These are phyloP conservation scores for Cornus controversa DNA, from an alignment of 148 eudicot species.

Conservation along the genomic window DNA sequence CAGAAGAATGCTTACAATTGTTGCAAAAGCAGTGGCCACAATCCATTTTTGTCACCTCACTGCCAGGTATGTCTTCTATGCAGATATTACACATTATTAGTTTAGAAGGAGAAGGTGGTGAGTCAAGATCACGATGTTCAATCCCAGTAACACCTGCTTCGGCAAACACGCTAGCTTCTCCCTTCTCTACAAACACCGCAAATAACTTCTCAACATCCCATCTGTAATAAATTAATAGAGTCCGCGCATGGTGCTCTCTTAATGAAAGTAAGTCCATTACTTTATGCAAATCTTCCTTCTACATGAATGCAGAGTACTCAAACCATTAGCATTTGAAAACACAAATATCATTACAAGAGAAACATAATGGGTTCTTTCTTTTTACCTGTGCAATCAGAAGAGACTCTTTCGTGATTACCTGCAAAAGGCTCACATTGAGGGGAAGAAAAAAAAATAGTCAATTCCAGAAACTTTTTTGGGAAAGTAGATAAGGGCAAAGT, in stretches of 20 bases:
- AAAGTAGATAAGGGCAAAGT: background rate
- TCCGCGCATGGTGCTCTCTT: conserved; percentile 64
- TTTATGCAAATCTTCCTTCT: conserved; percentile 65
- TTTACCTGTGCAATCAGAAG: conserved; percentile 65
- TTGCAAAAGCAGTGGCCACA: conserved; percentile 78
- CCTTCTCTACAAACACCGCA: conserved; percentile 59
- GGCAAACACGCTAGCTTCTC: conserved; percentile 46
- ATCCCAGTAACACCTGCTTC: conserved; percentile 55
- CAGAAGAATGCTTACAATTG: conserved; percentile 41
- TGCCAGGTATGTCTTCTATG: conserved; percentile 47
- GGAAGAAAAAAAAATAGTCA: background rate
- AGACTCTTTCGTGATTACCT: conserved; percentile 70
- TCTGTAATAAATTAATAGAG: conserved; percentile 66
- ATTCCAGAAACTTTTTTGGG: background rate
- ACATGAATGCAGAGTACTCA: conserved; percentile 1
- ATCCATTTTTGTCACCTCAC: conserved; percentile 60
- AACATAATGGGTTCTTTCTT: background rate
- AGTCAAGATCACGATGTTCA: conserved; percentile 25
- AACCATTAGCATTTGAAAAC: background rate
- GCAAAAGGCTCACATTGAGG: conserved; percentile 25
- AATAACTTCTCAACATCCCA: conserved; percentile 68
- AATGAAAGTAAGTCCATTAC: conserved; percentile 68
- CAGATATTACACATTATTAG: conserved; percentile 50
- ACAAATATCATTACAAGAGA: background rate
- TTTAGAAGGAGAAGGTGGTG: conserved; percentile 26